Evolutionary conservation across 257 asterid species (phyloP).

Genomic region (Perilla frutescens): DNA sequence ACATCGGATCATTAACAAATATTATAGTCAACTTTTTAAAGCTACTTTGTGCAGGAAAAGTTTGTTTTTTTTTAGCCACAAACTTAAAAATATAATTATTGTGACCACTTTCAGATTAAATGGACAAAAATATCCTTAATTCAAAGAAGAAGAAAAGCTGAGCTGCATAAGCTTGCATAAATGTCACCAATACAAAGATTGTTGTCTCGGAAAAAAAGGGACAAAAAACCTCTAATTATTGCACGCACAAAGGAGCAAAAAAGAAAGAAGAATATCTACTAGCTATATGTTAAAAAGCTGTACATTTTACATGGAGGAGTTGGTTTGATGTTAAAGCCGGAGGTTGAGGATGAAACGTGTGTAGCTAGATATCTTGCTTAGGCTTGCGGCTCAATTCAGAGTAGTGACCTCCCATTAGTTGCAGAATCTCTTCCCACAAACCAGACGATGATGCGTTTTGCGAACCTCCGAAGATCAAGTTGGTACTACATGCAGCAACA

Average conservation of each 20-base stretch:
- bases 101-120: no score
- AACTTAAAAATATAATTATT: no score
- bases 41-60: no score
- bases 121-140: no score
- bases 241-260: not conserved
- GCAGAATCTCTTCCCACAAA: constrained; percentile 91
- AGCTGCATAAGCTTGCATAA: constrained; percentile 8
- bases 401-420: constrained; percentile 92
- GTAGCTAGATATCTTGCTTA: constrained; percentile 63
- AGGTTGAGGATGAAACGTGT: constrained; percentile 25
- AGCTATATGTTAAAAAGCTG: constrained; percentile 28
- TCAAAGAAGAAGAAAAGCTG: not conserved
- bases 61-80: no score
- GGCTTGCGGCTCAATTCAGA: constrained; percentile 92
- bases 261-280: constrained; percentile 19
- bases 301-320: constrained; percentile 38
- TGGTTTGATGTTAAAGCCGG: constrained; percentile 2
- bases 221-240: not conserved
- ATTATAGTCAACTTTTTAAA: no score
- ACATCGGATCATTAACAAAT: no score
- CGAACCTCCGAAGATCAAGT: constrained; percentile 63
- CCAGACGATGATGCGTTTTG: constrained; percentile 55
- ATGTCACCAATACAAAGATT: constrained; percentile 20
- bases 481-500: constrained; percentile 87
- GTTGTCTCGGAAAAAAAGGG: not conserved